Percentiles rank a stretch among this genome's conserved stretches.
Evolutionary conservation across 2,329 filamentous ascomycete species (phyloP).

Genomic region (Aspergillus quadricinctus): DNA sequence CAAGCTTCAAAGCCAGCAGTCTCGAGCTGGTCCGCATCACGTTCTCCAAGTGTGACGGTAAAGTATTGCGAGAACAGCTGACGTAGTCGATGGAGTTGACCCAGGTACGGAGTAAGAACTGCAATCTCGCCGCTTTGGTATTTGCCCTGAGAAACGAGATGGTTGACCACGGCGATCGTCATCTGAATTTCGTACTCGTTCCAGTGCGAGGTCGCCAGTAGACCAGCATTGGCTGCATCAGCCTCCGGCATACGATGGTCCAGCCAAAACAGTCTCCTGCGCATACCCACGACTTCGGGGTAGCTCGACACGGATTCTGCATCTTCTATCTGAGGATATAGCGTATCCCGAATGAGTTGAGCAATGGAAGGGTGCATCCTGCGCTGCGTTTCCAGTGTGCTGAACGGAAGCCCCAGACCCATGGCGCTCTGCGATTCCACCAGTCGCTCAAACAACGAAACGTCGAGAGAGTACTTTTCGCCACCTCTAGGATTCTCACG

Average conservation of each 20-base stretch:
- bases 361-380: slow-evolving; percentile 64
- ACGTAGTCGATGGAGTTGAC: slow-evolving; percentile 49
- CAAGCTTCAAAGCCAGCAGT: slow-evolving; percentile 32
- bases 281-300: slow-evolving; percentile 47
- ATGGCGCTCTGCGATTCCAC: slow-evolving; percentile 24
- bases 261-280: slow-evolving; percentile 49
- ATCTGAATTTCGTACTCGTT: slow-evolving; percentile 60
- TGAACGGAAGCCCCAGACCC: slow-evolving; percentile 30
- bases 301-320: slow-evolving; percentile 32
- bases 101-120: slow-evolving; percentile 60
- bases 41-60: slow-evolving; percentile 61
- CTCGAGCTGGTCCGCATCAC: slow-evolving; percentile 55
- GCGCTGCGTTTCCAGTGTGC: slow-evolving; percentile 54
- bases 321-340: slow-evolving; percentile 58
- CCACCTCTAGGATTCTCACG: slow-evolving; percentile 33
- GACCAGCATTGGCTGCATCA: slow-evolving; percentile 17
- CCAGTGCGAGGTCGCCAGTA: slow-evolving; percentile 39
- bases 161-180: slow-evolving; percentile 57
- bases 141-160: slow-evolving; percentile 60
- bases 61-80: slow-evolving; percentile 41
- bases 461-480: slow-evolving; percentile 43
- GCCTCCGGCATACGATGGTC: slow-evolving; percentile 45
- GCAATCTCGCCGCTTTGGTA: slow-evolving; percentile 62
- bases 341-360: slow-evolving; percentile 50
- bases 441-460: slow-evolving; percentile 51